Percentiles rank a stretch among this genome's conserved stretches.
phyloP scores from a whole-genome alignment of 495 filamentous ascomycete genomes.

The Aspergillus hancockii region DNA sequence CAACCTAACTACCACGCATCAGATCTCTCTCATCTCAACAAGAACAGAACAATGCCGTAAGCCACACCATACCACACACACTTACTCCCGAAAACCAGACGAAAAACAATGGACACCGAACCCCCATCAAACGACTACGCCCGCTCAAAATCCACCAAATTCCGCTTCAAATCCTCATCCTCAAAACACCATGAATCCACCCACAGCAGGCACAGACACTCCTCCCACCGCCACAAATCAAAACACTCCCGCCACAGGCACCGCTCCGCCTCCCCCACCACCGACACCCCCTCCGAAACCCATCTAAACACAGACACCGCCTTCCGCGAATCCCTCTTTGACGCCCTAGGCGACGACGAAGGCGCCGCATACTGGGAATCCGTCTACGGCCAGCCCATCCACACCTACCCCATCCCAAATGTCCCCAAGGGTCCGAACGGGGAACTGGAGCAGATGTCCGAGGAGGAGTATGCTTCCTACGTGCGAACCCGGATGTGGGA shows the following conservation, averaged over 20 bases:
- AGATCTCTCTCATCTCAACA: too few relatives aligned
- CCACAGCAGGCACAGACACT: constrained; percentile 32
- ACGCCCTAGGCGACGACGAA: constrained; percentile 98
- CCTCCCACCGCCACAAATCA: constrained; percentile 22
- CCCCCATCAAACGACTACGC: constrained; percentile 23
- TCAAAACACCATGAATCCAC: constrained; percentile 28
- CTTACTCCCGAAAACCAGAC: not conserved
- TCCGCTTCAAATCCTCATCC: constrained; percentile 56
- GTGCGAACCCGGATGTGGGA: constrained; percentile 93
- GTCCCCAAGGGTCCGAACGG: constrained; percentile 45
- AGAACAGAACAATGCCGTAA: too few relatives aligned
- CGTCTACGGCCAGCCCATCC: constrained; percentile 92
- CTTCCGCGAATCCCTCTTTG: constrained; percentile 95
- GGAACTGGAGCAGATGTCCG: constrained; percentile 80
- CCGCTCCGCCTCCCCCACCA: constrained; percentile 10
- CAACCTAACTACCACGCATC: not conserved
- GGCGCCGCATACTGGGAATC: constrained; percentile 92
- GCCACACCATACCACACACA: not conserved
- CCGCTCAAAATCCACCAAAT: constrained; percentile 40
- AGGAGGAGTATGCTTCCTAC: constrained; percentile 85
- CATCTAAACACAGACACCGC: constrained; percentile 69
- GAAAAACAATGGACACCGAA: not conserved
- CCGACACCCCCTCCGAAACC: constrained; percentile 21
- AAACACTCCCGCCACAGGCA: constrained; percentile 2
- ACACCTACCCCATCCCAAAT: constrained; percentile 54